Evolutionary conservation across 2,329 filamentous ascomycete genomes (phyloP), one percentile per base, ranked within the genome.

Genomic region (Aspergillus sp.): DNA sequence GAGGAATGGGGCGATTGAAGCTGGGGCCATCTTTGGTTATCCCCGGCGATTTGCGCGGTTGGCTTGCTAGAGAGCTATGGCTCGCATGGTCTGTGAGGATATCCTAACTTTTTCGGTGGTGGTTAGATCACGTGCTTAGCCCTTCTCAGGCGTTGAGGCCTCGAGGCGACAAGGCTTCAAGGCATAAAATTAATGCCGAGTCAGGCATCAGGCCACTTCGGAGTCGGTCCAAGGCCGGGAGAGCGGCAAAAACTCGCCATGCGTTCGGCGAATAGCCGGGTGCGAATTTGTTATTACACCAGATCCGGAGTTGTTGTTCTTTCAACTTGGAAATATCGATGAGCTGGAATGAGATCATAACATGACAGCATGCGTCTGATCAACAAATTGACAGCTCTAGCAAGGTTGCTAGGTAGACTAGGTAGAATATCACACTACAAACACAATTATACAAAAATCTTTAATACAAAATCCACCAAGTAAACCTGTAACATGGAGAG

Each of bases 1-100:
- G n/a, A 90, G 82, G 70, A 89, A 89, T 47, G 82, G 82, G 30
- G 87, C 87, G 61, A 89, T 88, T 56, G 67, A 46, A 8, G 64
- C 5, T 13, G 27, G 30, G n/a, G 46, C 11, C 46, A 48, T 48
- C 34, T n/a, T 42, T 42, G n/a, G n/a, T 20, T 42, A 19, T 11
- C 19, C n/a, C 40, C 15, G 37, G 15, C 15, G 17, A 19, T n/a
- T 42, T 37, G 34, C 34, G 34, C 40, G n/a, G 40, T 20, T 42
- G 40, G 27, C 11, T 41, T 13, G 34, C 6, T 37, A 13, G 27
- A 30, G 27, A 37, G n/a, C 34, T 37, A 15, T n/a, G 12, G 34
- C 15, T 15, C n/a, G 34, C 34, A 5, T 37, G 15, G 34, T 4
- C 8, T 39, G 39, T 48, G 34, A 41, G 19, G 27, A 34, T n/a